Evolutionary conservation across 2,329 filamentous ascomycete species (phyloP), one percentile per base, ranked within the genome.

Genomic region (Sclerotinia borealis): DNA sequence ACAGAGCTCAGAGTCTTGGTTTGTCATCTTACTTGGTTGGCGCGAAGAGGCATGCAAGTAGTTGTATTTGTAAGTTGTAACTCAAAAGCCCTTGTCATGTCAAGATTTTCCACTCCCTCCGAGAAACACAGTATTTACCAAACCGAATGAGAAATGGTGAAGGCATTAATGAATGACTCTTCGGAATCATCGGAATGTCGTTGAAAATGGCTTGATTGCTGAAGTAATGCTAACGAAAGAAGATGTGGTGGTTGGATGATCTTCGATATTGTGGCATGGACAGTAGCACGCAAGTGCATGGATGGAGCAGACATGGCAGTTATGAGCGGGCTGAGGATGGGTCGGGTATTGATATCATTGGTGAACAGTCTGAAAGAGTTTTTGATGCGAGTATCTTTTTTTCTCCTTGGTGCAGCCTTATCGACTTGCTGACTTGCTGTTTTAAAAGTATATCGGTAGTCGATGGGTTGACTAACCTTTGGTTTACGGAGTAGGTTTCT

Each of bases 161-260:
- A 19, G 36, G 19, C 43, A 31, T 52, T 61, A 47, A 61, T 39
- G 47, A 50, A 34, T 17, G 25, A 45, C 25, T 56, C 37, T 22
- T 51, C 59, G 59, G 59, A 36, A 54, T 36, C 27, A 34, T 27
- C 59, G 59, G 59, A 61, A 37, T 54, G 59, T 54, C 36, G 59
- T 43, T 54, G 59, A 31, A 31, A 17, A 55, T 41, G 52, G 37
- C 37, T 55, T 15, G 52, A 55, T 41, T 31, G 52, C 37, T 31
- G 52, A 31, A 22, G 45, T 34, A 37, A 25, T 31, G 41, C 37
- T 29, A 37, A 37, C 29, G 41, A 59, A 37, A 49, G 43, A 59
- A 59, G 25, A 27, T 19, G 45, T 60, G 31, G 25, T 43, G 58
- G 47, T 51, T 60, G 58, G 36, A 43, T 27, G 58, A 60, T 61